Evolutionary conservation across 805 yeast genomes (phyloP), one percentile per base, ranked within the genome.

Genomic region (Lipomyces kockii): DNA sequence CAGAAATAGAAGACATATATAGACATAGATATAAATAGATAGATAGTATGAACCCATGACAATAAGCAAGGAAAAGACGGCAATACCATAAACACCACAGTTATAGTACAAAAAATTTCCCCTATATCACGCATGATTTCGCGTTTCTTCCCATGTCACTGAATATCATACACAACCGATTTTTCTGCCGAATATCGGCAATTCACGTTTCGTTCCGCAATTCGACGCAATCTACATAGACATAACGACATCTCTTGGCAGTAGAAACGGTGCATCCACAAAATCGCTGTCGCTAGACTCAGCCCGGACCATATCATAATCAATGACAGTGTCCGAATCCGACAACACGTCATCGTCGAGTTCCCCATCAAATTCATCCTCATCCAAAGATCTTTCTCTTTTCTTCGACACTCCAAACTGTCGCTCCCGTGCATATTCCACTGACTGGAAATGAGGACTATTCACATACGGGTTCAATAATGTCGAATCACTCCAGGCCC

Each of bases 211-310:
- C 22, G 49, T 43, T 43, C 20, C 3, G 22, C 20, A 17, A n/a
- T 11, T n/a, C 49, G 22, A 59, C 34, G 43, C 68, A n/a, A 56
- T 11, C 22, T 66, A 62, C 69, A 66, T 63, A 46, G 46, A n/a
- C 63, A 43, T 63, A 25, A 68, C 22, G 1, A 32, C 43, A 29
- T 62, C 67, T 51, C 55, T 58, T 8, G 71, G 70, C 54, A 68
- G 57, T 43, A 68, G 54, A 25, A 68, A 68, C 5, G 69, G 67
- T 25, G 71, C 71, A 4, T 68, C 71, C 49, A 46, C 34, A 46
- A 68, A 68, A 29, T 68, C 71, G 27, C 53, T 46, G 25, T 22
- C 58, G 5, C 54, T 49, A 27, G 53, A 52, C 20, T 64, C 65
- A 43, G 22, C 9, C 3, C 49, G 20, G 17, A 52, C 32, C 39